Evolutionary conservation across 2,329 filamentous ascomycete genomes (phyloP), one percentile per base, ranked within the genome.

Genomic region (Fusarium sp.): DNA sequence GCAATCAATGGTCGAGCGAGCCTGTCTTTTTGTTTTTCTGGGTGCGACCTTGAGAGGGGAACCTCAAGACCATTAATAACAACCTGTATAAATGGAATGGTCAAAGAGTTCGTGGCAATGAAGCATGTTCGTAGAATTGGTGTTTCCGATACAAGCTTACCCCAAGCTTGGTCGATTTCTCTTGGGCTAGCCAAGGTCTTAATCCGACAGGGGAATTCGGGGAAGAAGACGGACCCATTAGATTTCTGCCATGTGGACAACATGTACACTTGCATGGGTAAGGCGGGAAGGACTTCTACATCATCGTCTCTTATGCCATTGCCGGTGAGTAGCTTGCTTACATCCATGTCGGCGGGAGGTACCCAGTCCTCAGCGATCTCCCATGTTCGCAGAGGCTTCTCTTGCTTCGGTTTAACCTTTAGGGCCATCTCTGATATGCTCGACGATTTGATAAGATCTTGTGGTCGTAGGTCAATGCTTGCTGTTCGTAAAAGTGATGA

Each of bases 251-350:
- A 97, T 42, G 88, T 85, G 16, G 88, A 89, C 28, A 97, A 82
- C 89, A 96, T 93, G 77, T 96, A 94, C 0, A 88, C 80, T 76
- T 97, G 94, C 72, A 93, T 92, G 3, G 93, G 85, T 5, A 92
- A 88, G 4, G 90, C 89, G 2, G 93, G 93, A 2, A 95, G 77
- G 1, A 91, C 69, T 61, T 91, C 86, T 13, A 92, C 78, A 6
- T 85, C 76, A 0, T 80, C 68, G 2, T 73, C 20, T 0, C 79
- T 59, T 1, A 92, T 75, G 1, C 81, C 80, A 10, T 80, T 76
- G 2, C 72, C 54, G 0, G 69, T 31, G 2, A 89, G 65, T 0
- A 89, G 62, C 0, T 64, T 52, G 0, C 74, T 33, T 0, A 80
- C 62, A 16, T 86, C 75, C 5, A 89, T 62, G 1, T 73, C 73